Evolutionary conservation across 1,284 basidiomycete species (phyloP), one percentile per base, ranked within the genome.

Genomic region (Ceratobasidium sp.): DNA sequence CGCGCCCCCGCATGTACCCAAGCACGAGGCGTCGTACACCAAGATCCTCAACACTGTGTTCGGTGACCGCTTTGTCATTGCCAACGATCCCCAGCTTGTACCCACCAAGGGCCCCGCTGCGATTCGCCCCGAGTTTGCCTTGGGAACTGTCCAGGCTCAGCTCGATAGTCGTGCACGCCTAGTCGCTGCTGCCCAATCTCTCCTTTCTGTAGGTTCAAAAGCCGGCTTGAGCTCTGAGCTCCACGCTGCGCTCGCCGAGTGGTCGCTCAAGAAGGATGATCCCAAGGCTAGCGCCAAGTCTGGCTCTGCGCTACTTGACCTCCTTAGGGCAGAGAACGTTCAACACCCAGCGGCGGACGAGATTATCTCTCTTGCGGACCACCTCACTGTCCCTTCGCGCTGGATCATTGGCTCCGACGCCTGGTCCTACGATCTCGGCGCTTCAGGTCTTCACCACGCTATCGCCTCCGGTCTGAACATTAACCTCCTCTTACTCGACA

Each of bases 361-460:
- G 30, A 84, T 93, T 52, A 85, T 93, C 44, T 82, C 86, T 8
- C 83, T 91, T 21, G 85, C 86, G 38, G 81, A 86, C 41, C 87
- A 90, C 77, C 88, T 96, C 77, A 82, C 87, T 55, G 83, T 88
- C 16, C 84, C 85, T 54, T 94, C 93, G 0, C 87, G 94, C 73
- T 99, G 96, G 96, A 98, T 99, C 81, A 91, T 98, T 77, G 96
- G 97, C 28, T 98, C 95, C 59, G 97, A 99, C 80, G 92, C 95
- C 0, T 99, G 97, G 97, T 93, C 96, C 0, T 95, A 97, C 80
- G 97, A 98, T 82, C 89, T 98, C 59, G 97, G 96, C 54, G 90
- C 95, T n/a, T 96, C 95, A 2, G 97, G 96, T 76, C 85, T 98
- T 55, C 97, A 99, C 82, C 97, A 98, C 78, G 91, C 92, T 77